phyloP scores from a whole-genome alignment of 2,329 filamentous ascomycete species.

The Penicillium sclerotiorum region DNA sequence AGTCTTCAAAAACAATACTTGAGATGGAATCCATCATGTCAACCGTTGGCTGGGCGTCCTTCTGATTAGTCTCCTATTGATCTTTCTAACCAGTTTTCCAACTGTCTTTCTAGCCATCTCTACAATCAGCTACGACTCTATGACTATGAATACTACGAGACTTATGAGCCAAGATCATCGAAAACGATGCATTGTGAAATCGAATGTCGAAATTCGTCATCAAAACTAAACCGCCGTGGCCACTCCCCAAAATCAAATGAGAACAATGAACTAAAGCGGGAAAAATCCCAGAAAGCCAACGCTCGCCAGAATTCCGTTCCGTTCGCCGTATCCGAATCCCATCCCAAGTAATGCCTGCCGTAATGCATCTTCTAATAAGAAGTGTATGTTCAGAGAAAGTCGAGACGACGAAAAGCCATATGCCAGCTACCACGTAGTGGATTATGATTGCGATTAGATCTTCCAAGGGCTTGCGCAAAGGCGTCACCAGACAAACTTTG shows the following conservation, averaged over 20 bases:
- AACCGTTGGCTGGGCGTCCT: no score
- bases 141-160: background rate
- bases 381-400: constrained; percentile 30
- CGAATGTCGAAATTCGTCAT: constrained; percentile 1
- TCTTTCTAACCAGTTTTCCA: no score
- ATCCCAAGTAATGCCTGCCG: constrained; percentile 32
- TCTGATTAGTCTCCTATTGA: no score
- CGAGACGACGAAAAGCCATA: constrained; percentile 8
- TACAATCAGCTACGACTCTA: background rate
- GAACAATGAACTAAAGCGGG: background rate
- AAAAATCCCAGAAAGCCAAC: constrained; percentile 3
- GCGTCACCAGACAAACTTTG: no score
- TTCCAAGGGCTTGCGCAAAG: no score
- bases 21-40: no score
- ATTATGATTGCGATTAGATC: background rate
- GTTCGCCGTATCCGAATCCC: constrained; percentile 30
- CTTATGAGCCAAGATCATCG: background rate
- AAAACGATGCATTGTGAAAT: constrained; percentile 14
- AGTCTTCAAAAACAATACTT: no score
- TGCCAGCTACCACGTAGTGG: no score
- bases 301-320: constrained; percentile 29
- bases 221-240: constrained; percentile 14
- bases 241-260: constrained; percentile 12
- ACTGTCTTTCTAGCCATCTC: background rate
- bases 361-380: constrained; percentile 35